Percentiles rank a stretch among this genome's conserved stretches.
These are phyloP conservation scores for Fonsecaea multimorphosa DNA, from an alignment of 2,329 filamentous ascomycete species.

Conservation along the genomic window DNA sequence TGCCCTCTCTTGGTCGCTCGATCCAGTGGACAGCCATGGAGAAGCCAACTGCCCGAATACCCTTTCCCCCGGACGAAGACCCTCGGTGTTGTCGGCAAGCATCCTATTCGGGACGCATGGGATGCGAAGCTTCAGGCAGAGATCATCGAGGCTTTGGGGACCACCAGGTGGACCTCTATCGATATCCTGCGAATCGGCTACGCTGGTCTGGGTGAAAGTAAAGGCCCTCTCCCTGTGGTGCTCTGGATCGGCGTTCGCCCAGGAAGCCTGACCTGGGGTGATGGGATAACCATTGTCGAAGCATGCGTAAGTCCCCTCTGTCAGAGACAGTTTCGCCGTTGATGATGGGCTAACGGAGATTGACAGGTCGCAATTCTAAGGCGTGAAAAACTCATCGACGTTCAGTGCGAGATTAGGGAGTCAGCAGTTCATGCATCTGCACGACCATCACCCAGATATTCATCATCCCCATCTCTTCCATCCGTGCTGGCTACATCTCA, in stretches of 20 bases:
- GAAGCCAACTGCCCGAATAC: too few relatives aligned
- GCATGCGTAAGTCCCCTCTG: constrained; percentile 14
- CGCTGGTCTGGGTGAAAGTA: not conserved
- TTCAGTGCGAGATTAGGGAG: too few relatives aligned
- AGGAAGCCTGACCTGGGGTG: constrained; percentile 4
- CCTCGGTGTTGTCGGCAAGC: constrained; percentile 5
- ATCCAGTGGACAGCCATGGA: constrained; percentile 12
- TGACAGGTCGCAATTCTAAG: too few relatives aligned
- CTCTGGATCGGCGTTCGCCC: constrained; percentile 12
- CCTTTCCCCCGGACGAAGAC: not conserved
- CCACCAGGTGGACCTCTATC: constrained; percentile 10
- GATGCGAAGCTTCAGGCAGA: constrained; percentile 6
- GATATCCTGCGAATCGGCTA: constrained; percentile 16
- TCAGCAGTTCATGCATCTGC: too few relatives aligned
- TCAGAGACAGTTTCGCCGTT: not conserved
- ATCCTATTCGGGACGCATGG: constrained; percentile 15
- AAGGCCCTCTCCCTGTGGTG: constrained; percentile 8
- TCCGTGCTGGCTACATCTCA: not conserved
- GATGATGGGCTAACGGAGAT: too few relatives aligned
- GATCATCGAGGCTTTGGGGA: constrained; percentile 11
- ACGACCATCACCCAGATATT: too few relatives aligned
- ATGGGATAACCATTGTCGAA: constrained; percentile 9
- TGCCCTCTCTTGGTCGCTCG: constrained; percentile 13
- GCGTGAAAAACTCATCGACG: too few relatives aligned
- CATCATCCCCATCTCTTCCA: too few relatives aligned